phyloP scores from a whole-genome alignment of 192 early-diverging fungal genomes.

The Gaertneriomyces sp. region DNA sequence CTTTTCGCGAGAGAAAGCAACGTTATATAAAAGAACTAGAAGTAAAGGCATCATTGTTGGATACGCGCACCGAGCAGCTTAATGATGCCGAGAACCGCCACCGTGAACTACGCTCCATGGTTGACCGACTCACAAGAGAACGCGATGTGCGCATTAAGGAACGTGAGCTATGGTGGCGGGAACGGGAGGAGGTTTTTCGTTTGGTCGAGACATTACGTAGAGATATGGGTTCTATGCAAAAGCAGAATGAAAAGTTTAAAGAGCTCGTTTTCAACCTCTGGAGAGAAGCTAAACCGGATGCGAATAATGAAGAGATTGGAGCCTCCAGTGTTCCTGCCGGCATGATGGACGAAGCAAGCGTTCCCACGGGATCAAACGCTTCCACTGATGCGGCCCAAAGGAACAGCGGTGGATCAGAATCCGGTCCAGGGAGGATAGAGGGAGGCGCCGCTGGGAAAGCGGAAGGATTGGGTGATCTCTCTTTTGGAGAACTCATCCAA shows the following conservation, averaged over 20 bases:
- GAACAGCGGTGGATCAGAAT: constrained; percentile 7
- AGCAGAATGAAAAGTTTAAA: constrained; percentile 13
- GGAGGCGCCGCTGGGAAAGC: not conserved
- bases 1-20: constrained; percentile 49
- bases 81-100: constrained; percentile 18
- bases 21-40: constrained; percentile 36
- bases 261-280: constrained; percentile 23
- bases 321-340: too few species aligned
- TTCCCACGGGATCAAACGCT: not conserved
- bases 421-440: not conserved
- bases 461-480: not conserved
- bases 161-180: constrained; percentile 27
- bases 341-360: too few species aligned
- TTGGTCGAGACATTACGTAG: constrained; percentile 17
- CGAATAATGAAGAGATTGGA: too few species aligned
- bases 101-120: constrained; percentile 23
- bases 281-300: constrained; percentile 5
- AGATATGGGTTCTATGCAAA: constrained; percentile 16
- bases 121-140: constrained; percentile 18
- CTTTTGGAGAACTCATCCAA: not conserved
- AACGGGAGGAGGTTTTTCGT: constrained; percentile 21
- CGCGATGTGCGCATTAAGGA: constrained; percentile 24
- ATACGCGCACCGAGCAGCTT: constrained; percentile 7
- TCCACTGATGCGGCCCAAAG: not conserved
- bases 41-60: constrained; percentile 14